These are phyloP conservation scores for Citrus trifoliata DNA, from an alignment of 345 rosid genomes.

Conservation along the genomic window DNA sequence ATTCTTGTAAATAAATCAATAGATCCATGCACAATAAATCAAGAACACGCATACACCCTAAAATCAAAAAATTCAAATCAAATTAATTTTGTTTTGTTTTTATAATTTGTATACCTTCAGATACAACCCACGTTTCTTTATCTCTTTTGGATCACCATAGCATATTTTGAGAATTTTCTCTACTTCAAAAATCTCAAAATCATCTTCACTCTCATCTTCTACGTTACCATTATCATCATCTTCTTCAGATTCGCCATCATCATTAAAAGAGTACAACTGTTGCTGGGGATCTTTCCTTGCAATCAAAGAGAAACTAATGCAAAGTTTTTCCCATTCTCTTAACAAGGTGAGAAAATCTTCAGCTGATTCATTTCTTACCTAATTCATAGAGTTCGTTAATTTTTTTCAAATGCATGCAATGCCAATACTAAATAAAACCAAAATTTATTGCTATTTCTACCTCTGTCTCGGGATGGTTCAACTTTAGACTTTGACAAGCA, in stretches of 20 bases:
- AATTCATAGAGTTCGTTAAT: background rate
- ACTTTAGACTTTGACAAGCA: constrained; percentile 55
- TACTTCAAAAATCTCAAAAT: constrained; percentile 52
- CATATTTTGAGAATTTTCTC: constrained; percentile 41
- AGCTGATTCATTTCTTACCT: constrained; percentile 72
- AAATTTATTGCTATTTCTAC: constrained; percentile 19
- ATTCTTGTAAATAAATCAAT: background rate
- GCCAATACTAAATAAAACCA: background rate
- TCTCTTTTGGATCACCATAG: constrained; percentile 50
- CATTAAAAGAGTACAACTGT: constrained; percentile 19
- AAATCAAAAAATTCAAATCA: background rate
- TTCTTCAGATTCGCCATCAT: constrained; percentile 21
- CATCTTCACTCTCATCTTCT: constrained; percentile 22
- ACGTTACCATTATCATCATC: constrained; percentile 14
- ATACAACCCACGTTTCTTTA: constrained; percentile 30
- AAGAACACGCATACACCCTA: background rate
- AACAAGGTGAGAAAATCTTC: constrained; percentile 53
- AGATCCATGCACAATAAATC: background rate
- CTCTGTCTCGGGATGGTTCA: constrained; percentile 62
- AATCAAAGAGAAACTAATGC: constrained; percentile 41
- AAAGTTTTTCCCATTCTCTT: constrained; percentile 62
- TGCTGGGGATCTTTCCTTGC: constrained; percentile 19
- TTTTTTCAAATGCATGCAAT: background rate
- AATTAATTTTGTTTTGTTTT: background rate
- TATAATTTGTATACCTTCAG: constrained; percentile 42